Evolutionary conservation across 1,284 basidiomycete species (phyloP), one percentile per base, ranked within the genome.

Genomic region (Fomes fomentarius): DNA sequence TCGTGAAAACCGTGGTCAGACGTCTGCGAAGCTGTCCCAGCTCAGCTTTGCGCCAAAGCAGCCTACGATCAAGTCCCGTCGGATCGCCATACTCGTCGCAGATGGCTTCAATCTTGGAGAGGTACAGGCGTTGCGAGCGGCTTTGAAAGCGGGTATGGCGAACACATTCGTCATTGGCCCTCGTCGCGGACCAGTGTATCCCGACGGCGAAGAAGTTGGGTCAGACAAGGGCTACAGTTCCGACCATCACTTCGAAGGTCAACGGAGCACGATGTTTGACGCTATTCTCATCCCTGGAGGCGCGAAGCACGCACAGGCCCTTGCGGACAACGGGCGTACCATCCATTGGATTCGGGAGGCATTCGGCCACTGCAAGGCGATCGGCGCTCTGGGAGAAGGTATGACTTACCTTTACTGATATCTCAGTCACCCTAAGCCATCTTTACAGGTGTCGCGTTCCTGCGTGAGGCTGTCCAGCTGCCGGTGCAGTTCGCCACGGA

Each of bases 211-310:
- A 47, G 69, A 59, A n/a, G 60, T 67, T 12, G 74, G 73, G 0
- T 62, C 57, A 4, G 69, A 66, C 7, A 61, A 64, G 40, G 76
- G 72, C 4, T 63, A 85, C 41, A 66, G 71, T 49, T 82, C 85
- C 1, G 83, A 91, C 62, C 87, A 90, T 67, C 85, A 87, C 56
- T 87, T 81, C 54, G 87, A 93, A 66, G 85, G 87, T 9, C 86
- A 87, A 66, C 79, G 91, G 41, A 90, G 89, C 40, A 93, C 91
- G 1, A 66, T 89, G 69, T 94, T 91, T 63, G 92, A 94, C 68
- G 88, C 89, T 0, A 60, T 93, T 56, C 79, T 89, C 63, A 83
- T 94, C 62, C 82, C 87, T 14, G 84, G 85, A 19, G 89, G 89
- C 0, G 70, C 70, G 10, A 74, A 79, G 42, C 81, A 84, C 60